Evolutionary conservation across 2,329 filamentous ascomycete species (phyloP).

Genomic region (Colletotrichum australisinense): DNA sequence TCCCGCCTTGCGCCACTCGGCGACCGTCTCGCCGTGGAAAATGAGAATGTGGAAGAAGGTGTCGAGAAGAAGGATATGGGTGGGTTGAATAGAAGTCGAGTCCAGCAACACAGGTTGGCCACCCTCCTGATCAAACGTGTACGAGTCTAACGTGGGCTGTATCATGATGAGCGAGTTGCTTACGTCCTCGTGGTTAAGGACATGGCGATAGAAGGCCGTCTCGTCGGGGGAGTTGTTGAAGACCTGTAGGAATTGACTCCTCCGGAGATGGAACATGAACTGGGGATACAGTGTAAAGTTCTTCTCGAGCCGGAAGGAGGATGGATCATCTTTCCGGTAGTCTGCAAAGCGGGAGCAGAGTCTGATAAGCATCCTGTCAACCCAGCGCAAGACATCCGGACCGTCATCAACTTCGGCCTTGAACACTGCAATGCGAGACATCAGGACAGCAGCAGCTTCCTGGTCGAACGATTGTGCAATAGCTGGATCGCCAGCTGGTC

Average conservation of each 20-base stretch:
- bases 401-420: constrained; percentile 99
- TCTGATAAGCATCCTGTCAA: constrained; percentile 97
- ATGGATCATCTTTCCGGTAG: constrained; percentile 97
- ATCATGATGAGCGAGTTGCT: constrained; percentile 99
- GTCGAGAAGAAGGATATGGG: constrained; percentile 92
- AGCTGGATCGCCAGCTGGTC: constrained; percentile 92
- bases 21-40: constrained; percentile 98
- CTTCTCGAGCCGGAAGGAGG: constrained; percentile 96
- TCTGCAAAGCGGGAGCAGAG: constrained; percentile 97
- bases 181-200: constrained; percentile 96
- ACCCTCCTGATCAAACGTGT: constrained; percentile 95
- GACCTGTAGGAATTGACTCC: constrained; percentile 97
- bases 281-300: constrained; percentile 99
- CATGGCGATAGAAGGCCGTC: constrained; percentile 98
- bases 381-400: constrained; percentile 97
- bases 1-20: constrained; percentile 96
- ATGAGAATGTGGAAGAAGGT: constrained; percentile 99
- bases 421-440: constrained; percentile 99
- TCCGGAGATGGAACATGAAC: constrained; percentile 99
- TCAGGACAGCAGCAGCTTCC: constrained; percentile 95
- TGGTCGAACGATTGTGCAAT: constrained; percentile 98
- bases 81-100: constrained; percentile 94
- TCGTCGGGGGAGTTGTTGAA: constrained; percentile 99
- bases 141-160: constrained; percentile 95
- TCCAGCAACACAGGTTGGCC: constrained; percentile 94